A percentile compares a stretch with the other conserved stretches of the same genome.
phyloP scores from a whole-genome alignment of 805 yeast genomes.

The Candida tallmaniae region DNA sequence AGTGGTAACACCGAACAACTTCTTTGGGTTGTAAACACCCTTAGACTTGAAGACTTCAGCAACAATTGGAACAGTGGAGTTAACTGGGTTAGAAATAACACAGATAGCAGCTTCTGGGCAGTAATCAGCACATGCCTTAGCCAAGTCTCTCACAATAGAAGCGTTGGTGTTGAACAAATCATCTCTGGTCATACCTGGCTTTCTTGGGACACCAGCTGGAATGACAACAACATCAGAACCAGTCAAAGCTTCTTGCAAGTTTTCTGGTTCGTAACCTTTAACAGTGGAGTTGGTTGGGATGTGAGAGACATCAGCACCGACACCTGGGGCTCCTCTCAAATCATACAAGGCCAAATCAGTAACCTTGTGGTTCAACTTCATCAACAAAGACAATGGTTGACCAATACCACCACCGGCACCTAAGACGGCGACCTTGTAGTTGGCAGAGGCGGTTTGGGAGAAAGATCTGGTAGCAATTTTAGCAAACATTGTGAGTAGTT shows the following conservation, averaged over 20 bases:
- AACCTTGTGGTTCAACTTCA: constrained; percentile 86
- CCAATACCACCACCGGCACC: constrained; percentile 97
- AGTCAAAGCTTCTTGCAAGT: constrained; percentile 62
- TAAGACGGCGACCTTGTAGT: constrained; percentile 70
- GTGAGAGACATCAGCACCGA: constrained; percentile 93
- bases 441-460: constrained; percentile 60
- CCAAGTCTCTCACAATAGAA: constrained; percentile 88
- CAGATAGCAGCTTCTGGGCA: constrained; percentile 81
- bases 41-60: constrained; percentile 84
- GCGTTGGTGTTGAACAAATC: constrained; percentile 96
- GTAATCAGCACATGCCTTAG: constrained; percentile 75
- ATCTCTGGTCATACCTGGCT: constrained; percentile 99
- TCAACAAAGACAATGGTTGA: constrained; percentile 49
- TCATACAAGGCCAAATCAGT: constrained; percentile 85
- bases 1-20: constrained; percentile 94
- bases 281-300: constrained; percentile 89
- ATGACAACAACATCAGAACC: constrained; percentile 84
- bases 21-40: constrained; percentile 88
- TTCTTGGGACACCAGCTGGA: constrained; percentile 98
- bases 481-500: background rate
- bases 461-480: constrained; percentile 48
- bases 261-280: constrained; percentile 82
- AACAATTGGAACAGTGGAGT: constrained; percentile 95
- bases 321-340: constrained; percentile 91
- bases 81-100: constrained; percentile 92